Conservation (phyloP, 148 eudicot genomes). For the Rhododendron mucronatum region DNA sequence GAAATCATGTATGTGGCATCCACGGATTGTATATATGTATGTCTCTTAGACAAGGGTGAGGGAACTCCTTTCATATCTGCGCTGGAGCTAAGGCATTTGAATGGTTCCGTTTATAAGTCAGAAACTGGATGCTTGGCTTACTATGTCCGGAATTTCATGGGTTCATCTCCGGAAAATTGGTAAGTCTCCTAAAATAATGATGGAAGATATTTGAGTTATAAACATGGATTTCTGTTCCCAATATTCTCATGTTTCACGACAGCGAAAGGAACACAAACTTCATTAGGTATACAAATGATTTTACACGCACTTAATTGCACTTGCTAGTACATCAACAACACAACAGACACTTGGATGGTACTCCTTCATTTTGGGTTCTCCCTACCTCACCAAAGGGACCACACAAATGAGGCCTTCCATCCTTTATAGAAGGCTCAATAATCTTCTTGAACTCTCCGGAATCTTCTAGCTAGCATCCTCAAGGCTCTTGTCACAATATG, state of each 20-base stretch:
- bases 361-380: too few species aligned
- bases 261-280: too few species aligned
- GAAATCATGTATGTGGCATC: conserved; percentile 2
- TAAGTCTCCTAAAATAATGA: background rate
- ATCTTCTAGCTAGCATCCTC: too few species aligned
- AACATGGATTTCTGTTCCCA: background rate
- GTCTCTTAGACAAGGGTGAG: background rate
- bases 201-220: background rate
- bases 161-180: background rate
- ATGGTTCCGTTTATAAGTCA: background rate
- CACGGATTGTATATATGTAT: background rate
- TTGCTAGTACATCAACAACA: too few species aligned
- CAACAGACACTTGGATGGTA: too few species aligned
- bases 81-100: background rate
- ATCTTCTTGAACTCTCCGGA: too few species aligned
- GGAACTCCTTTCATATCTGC: conserved; percentile 8
- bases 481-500: too few species aligned
- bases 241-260: background rate
- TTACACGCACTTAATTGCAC: too few species aligned
- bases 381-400: too few species aligned
- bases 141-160: background rate
- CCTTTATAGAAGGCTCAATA: too few species aligned
- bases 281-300: too few species aligned
- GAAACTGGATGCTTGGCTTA: background rate
- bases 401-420: too few species aligned